Evolutionary conservation across 495 filamentous ascomycete species (phyloP), one percentile per base, ranked within the genome.

Genomic region (Immersiella caudata): DNA sequence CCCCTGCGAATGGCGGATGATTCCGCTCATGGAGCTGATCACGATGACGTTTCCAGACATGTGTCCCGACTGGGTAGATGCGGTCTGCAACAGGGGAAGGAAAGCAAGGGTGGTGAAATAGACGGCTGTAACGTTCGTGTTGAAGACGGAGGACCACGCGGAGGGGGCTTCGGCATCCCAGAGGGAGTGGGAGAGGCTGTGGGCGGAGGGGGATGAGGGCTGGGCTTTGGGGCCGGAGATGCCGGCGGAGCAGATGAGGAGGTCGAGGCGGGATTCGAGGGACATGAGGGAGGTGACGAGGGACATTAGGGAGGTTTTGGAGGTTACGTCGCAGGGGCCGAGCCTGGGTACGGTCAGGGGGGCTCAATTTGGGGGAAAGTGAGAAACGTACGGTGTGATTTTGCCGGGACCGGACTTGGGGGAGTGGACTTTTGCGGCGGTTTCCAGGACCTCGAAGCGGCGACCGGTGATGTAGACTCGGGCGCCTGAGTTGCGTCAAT

Each of bases 401-500:
- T 73, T 66, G 0, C 76, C 75, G 8, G 62, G 70, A 0, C 71
- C 71, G 18, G 65, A 64, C 2, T 68, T 52, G 0, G 76, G 78
- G 6, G 76, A 76, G 58, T 80, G 78, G 5, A 67, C 69, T 24
- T 75, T 75, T 0, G 85, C 79, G 11, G 83, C 80, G 50, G 80
- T 79, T 59, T 86, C 78, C 0, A 89, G 82, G 0, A 83, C 78
- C 27, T 87, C 82, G 61, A 79, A 76, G 5, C 87, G 81, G 8
- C 89, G 79, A 24, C 88, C 88, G 6, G 89, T 73, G 69, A 92
- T 89, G 79, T 90, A 92, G 50, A 92, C 86, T 20, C 76, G 73
- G 35, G 89, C 89, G 12, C 89, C 68, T 69, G n/a, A 7, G 29
- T 56, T 6, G 14, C 4, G 8, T 5, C 16, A 46, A 46, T 52